Base-by-base conservation (phyloP, 345 rosid genomes). In the Trapa incisa region DNA sequence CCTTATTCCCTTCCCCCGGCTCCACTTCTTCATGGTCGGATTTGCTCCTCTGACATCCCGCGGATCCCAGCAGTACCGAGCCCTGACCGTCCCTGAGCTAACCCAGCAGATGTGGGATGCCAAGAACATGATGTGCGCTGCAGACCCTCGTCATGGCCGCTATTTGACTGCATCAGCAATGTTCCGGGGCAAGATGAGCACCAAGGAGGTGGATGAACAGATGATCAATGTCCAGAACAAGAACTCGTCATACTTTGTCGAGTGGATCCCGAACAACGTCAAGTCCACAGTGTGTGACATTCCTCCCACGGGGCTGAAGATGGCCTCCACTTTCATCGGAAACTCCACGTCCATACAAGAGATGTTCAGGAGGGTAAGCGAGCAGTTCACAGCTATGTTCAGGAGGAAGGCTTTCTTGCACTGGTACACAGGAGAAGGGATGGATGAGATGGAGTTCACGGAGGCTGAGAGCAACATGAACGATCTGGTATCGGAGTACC, bases 161-260 rank as follows among this genome's bases (percentile, higher is more conserved):
- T 87, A 85, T 78, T 80, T 85, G 29, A 87, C 92, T 2, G 92
- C 92, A 61, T 87, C 92, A 4, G 92, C 92, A 22, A 74, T 87
- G 85, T 88, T 88, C 82, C 95, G 89, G 8, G 95, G 95, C 29
- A 88, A 88, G 74, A 88, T 88, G 91, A 88, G 95, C 80, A 87
- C 94, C 0, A 87, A 87, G 68, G 90, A 87, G 81, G 94, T 87
- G 0, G 94, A 88, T 62, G 91, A 88, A 75, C 94, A 88, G 68
- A 88, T 88, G 91, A 88, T 88, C 72, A 88, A 85, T 65, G 94
- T 85, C 57, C 94, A 85, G 67, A 88, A 88, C 85, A 88, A 88
- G 81, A 88, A 85, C 80, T 88, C 94, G 0, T 86, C 91, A 37
- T 88, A 86, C 87, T 88, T 85, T 39, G 91, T 88, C 39, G 94